These are phyloP conservation scores for Eucalyptus melliodora DNA, from an alignment of 345 rosid species.

Conservation along the genomic window DNA sequence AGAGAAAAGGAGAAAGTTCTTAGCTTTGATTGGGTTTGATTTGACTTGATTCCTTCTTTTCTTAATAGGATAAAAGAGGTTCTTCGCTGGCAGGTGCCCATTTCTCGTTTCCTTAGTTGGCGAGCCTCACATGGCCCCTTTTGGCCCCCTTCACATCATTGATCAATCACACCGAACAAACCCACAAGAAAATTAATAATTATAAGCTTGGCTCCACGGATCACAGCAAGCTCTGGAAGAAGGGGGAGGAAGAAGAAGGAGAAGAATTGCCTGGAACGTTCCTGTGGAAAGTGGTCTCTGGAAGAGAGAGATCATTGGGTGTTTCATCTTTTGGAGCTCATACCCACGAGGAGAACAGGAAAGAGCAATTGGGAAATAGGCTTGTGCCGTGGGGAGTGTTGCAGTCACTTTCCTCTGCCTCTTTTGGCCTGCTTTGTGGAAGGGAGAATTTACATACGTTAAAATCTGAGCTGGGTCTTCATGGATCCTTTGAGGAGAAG, in stretches of 20 bases:
- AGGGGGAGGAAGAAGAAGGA: neutral
- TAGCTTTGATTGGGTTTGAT: neutral
- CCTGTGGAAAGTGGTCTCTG: neutral
- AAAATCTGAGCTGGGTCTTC: neutral
- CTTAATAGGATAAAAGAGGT: neutral
- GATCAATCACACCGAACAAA: neutral
- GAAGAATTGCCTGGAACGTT: neutral
- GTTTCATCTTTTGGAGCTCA: neutral
- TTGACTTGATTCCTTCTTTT: neutral
- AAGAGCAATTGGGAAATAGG: neutral
- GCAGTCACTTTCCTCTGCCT: neutral
- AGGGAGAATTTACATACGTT: neutral
- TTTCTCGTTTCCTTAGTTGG: neutral
- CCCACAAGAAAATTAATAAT: neutral
- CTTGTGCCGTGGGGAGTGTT: neutral
- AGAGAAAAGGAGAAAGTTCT: neutral
- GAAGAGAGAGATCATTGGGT: neutral
- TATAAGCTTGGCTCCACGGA: neutral
- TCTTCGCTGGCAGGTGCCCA: conserved; percentile 26
- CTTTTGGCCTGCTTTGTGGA: neutral
- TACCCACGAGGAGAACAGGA: neutral
- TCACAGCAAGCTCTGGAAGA: neutral
- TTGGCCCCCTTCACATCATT: neutral
- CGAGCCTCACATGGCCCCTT: neutral
- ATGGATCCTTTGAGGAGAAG: conserved; percentile 53